A percentile compares a stretch with the other conserved stretches of the same genome.
phyloP scores from a whole-genome alignment of 768 basidiomycete species.

The Lenzites betulinus region DNA sequence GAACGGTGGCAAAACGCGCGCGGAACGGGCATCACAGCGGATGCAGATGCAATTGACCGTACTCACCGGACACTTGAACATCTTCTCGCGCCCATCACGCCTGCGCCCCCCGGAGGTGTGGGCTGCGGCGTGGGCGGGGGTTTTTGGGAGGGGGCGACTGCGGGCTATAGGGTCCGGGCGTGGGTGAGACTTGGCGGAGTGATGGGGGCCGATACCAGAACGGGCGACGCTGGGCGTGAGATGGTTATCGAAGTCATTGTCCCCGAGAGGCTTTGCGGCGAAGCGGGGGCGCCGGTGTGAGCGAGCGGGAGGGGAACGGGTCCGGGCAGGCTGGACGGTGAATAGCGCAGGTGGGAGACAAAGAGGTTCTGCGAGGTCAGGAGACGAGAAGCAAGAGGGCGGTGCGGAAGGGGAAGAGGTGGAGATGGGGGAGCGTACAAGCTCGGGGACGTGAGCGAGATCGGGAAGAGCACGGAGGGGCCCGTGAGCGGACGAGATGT shows the following conservation, averaged over 20 bases:
- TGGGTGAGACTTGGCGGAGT: background rate
- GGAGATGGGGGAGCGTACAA: slow-evolving; percentile 13
- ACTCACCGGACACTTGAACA: slow-evolving; percentile 52
- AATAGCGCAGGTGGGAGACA: slow-evolving; percentile 30
- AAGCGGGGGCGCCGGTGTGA: background rate
- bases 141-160: slow-evolving; percentile 13
- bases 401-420: slow-evolving; percentile 3
- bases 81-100: slow-evolving; percentile 41
- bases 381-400: slow-evolving; percentile 15
- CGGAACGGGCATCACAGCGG: background rate
- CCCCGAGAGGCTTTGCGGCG: background rate
- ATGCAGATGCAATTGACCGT: background rate
- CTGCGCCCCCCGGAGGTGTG: background rate
- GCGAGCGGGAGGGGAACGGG: slow-evolving; percentile 5
- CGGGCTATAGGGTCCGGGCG: slow-evolving; percentile 12
- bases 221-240: background rate
- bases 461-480: slow-evolving; percentile 10
- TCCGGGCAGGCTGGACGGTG: slow-evolving; percentile 15
- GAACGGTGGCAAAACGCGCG: background rate
- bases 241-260: background rate
- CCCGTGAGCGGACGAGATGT: slow-evolving; percentile 6
- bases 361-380: slow-evolving; percentile 19
- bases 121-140: slow-evolving; percentile 4
- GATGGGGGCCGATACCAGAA: slow-evolving; percentile 1
- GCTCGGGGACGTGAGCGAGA: slow-evolving; percentile 13